Conservation (phyloP, 257 asterid species). For the Solanum habrochaites region DNA sequence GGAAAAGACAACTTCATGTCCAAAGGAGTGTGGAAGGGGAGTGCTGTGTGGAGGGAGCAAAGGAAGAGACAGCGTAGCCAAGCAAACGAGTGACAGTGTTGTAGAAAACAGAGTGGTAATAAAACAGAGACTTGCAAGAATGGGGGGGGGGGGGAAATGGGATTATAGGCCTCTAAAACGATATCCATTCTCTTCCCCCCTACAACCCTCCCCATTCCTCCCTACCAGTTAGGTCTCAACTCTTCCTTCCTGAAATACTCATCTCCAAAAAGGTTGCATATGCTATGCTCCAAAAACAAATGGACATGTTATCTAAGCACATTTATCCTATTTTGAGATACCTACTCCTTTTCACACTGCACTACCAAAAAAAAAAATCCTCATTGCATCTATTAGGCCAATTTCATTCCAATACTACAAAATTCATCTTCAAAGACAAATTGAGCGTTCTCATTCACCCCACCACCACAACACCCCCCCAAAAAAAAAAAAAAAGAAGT, state of each 20-base stretch:
- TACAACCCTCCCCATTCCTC: too few relatives aligned
- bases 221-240: background rate
- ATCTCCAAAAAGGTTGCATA: background rate
- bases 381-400: background rate
- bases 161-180: too few relatives aligned
- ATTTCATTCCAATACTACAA: background rate
- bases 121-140: too few relatives aligned
- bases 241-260: background rate
- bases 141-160: too few relatives aligned
- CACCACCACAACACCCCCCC: background rate
- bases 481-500: background rate
- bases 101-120: too few relatives aligned
- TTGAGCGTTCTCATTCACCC: background rate
- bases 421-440: background rate
- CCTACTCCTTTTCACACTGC: background rate
- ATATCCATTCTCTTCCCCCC: too few relatives aligned
- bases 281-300: background rate
- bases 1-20: background rate
- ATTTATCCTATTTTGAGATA: background rate
- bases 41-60: too few relatives aligned
- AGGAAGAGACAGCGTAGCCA: too few relatives aligned
- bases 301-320: background rate
- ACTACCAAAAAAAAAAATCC: background rate
- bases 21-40: too few relatives aligned
- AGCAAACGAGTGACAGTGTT: too few relatives aligned